Base-by-base conservation (phyloP, 805 yeast species). In the Ogataea saltuana region DNA sequence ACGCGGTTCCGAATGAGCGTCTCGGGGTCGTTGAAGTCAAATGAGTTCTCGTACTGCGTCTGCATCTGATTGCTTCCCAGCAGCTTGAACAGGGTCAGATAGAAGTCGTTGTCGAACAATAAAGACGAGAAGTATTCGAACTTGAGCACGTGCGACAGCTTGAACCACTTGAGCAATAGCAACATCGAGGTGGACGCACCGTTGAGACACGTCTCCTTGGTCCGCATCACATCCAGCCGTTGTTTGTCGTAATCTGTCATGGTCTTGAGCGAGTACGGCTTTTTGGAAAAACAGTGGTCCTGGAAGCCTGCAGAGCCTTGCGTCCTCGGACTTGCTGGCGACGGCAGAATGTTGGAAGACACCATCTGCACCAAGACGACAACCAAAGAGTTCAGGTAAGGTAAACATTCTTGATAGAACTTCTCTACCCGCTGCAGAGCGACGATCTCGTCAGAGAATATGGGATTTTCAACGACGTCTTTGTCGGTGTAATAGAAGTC, bases 121-220 rank as follows among this genome's bases (percentile, higher is more conserved):
- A 90, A 59, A 0, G 86, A 75, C 6, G 84, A 63, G 11, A 91
- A 66, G 54, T 83, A 86, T 59, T 88, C 95, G 60, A 75, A 82
- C 60, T 91, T 90, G 49, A 90, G 61, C 2, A 88, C 68, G 60
- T 93, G 97, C 33, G 80, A 83, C 8, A 74, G 61, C 58, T 85
- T 86, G 60, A 87, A 83, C 97, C 97, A 90, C 54, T 75, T 76
- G 25, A 83, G 59, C 16, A 93, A 58, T 16, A 78, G 53, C 9
- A 67, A 53, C 1, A 88, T 42, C 1, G 80, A 72, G 1, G 77
- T 76, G 0, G 83, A 69, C 2, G 83, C 67, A 4, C 83, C 76
- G 51, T 81, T 84, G 39, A 83, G 55, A 1, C 82, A 68, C 3
- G 78, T 64, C 53, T 85, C 91, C 50, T 82, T 83, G n/a, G 77